Conservation (phyloP, 2,329 filamentous ascomycete species). For the Hypoxylon sp. region DNA sequence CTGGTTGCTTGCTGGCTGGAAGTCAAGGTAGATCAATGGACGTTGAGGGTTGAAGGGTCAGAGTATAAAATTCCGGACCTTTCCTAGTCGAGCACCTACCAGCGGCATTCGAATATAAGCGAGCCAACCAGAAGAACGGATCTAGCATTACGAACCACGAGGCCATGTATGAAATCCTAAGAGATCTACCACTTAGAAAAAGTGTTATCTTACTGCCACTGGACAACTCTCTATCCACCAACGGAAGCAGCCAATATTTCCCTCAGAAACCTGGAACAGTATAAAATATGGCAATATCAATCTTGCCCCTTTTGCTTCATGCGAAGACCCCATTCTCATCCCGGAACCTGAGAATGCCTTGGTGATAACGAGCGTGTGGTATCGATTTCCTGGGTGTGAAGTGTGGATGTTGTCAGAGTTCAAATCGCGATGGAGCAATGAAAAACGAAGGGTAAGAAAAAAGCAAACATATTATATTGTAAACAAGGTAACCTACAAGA, state of each 20-base stretch:
- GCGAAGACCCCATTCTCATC: conserved; percentile 11
- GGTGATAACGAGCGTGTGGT: conserved; percentile 20
- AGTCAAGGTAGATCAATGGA: background rate
- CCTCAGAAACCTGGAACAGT: conserved; percentile 8
- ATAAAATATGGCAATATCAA: conserved; percentile 23
- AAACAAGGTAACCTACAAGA: conserved; percentile 17
- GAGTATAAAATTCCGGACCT: background rate
- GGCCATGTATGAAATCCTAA: conserved; percentile 15
- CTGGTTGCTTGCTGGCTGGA: background rate
- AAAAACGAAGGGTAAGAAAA: conserved; percentile 11
- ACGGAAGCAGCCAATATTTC: conserved; percentile 5
- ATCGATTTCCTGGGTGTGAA: conserved; percentile 16
- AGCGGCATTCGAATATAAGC: conserved; percentile 21
- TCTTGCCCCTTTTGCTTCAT: conserved; percentile 20
- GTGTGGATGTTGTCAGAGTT: conserved; percentile 25
- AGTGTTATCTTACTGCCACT: conserved; percentile 10
- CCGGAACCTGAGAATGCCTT: conserved; percentile 16
- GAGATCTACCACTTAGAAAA: conserved; percentile 15
- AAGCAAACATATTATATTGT: conserved; percentile 16
- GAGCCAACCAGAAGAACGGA: conserved; percentile 26
- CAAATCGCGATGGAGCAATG: conserved; percentile 13
- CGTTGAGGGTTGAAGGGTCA: background rate
- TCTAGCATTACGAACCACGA: conserved; percentile 25
- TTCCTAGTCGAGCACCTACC: background rate
- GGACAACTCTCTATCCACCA: conserved; percentile 14